Evolutionary conservation across 1,284 basidiomycete genomes (phyloP), one percentile per base, ranked within the genome.

Genomic region (Sporisorium exsertum): DNA sequence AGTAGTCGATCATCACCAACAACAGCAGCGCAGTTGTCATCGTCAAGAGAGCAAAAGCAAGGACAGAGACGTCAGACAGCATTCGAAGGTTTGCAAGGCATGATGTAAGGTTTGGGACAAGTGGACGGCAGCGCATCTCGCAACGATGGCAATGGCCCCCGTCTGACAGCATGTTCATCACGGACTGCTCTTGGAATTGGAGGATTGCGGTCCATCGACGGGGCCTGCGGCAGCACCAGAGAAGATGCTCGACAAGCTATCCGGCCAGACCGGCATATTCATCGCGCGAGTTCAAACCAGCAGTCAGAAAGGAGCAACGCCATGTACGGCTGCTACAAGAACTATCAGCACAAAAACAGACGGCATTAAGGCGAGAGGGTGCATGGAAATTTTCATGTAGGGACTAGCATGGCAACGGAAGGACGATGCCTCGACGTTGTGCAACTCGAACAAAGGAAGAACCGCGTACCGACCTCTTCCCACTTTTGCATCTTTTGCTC

Each of bases 391-490:
- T n/a, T n/a, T 32, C 10, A 5, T 32, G 29, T 5, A 10, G 10
- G 29, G 37, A 49, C n/a, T 5, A 18, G 5, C 7, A 49, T 5
- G 4, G 16, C 10, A n/a, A 20, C 22, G 6, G n/a, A 1, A 22
- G 32, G 32, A 46, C 12, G 46, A 50, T 32, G 20, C 10, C 29
- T 43, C 46, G 35, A 16, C n/a, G 20, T 27, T 15, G 18, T 32
- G 35, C 24, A n/a, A 51, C 18, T 3, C 42, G 18, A 51, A 40
- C 47, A 43, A 26, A 58, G 50, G 56, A n/a, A 57, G 69, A 66
- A 51, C 57, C 33, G 67, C 64, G 59, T 71, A 47, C 72, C 67
- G 67, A 75, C 67, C 52, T 58, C 29, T 56, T 60, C 35, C 37
- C 35, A 52, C 49, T 49, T 47, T 68, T 61, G 55, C 61, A 58